phyloP scores from a whole-genome alignment of 805 yeast species.

The Suhomyces pyralidae region DNA sequence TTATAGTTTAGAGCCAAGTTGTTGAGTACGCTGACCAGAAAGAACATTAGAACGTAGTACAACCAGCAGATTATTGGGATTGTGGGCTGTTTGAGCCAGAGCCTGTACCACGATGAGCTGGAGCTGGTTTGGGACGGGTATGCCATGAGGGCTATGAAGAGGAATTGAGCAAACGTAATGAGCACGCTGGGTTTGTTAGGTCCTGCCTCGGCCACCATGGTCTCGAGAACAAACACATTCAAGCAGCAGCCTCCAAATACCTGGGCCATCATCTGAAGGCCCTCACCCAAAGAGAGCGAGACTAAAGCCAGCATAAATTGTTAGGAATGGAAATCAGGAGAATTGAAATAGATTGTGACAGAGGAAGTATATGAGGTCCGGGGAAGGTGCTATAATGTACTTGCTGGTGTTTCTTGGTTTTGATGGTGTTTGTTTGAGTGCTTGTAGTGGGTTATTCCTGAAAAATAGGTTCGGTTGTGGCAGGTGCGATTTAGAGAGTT shows the following conservation, averaged over 20 bases:
- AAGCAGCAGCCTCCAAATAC: conserved; percentile 73
- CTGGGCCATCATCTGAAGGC: not conserved
- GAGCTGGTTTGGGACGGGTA: conserved; percentile 32
- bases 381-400: no score
- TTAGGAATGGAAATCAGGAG: no score
- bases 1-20: conserved; percentile 57
- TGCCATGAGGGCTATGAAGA: conserved; percentile 44
- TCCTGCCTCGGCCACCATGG: conserved; percentile 31
- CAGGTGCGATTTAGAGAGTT: not conserved
- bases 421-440: not conserved
- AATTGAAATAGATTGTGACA: no score
- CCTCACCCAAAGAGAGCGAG: not conserved
- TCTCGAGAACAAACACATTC: conserved; percentile 63
- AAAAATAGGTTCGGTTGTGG: not conserved
- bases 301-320: not conserved
- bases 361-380: not conserved
- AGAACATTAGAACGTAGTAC: conserved; percentile 49
- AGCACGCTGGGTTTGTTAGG: conserved; percentile 40
- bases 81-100: conserved; percentile 28
- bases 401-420: not conserved
- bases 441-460: not conserved
- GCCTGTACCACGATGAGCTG: conserved; percentile 15
- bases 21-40: conserved; percentile 49
- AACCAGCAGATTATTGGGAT: conserved; percentile 46
- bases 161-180: conserved; percentile 57